Base-by-base conservation (phyloP, 2,329 filamentous ascomycete genomes). In the Ustulina deusta region DNA sequence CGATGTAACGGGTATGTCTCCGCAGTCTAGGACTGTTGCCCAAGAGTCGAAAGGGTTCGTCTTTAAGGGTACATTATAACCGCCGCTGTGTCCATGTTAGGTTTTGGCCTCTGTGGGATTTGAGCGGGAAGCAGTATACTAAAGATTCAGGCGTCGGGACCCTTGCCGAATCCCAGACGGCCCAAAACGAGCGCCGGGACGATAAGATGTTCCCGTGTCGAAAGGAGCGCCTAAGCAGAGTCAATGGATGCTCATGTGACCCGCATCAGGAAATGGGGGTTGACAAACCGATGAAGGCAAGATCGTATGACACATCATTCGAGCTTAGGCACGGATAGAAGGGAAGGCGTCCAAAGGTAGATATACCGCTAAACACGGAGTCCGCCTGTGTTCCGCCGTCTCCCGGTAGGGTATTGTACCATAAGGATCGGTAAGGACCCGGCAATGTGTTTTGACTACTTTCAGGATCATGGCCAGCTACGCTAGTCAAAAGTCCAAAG, bases 351-450 rank as follows among this genome's bases (percentile, higher is more conserved):
- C 92, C 93, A 77, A 96, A 96, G 7, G 93, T 97, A 0, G 91
- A 92, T 75, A 97, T 96, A 32, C 93, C 93, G 1, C 92, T 95
- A 81, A 96, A 97, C 65, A 96, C 92, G 0, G 92, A 94, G 78
- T 97, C 93, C 67, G 93, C 93, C 91, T 96, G 92, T 44, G 89
- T 96, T 63, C 93, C 93, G 29, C 93, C 93, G 79, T 96, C 93
- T 40, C 93, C 93, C 3, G 93, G 93, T 5, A 97, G 82, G 0
- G 83, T 89, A 78, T 93, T 95, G 80, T 95, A 97, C 93, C 93
- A 97, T 52, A 96, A 78, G 32, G 88, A 86, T 78, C 92, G 84
- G 74, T 90, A 91, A 48, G 93, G 93, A 0, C 93, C 93, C 32
- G 86, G 81, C 57, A 91, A 82, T 51, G 86, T 79, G 66, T 86